Evolutionary conservation across 23 red algal species (phyloP).

Genomic region (Gracilaria gracilis): DNA sequence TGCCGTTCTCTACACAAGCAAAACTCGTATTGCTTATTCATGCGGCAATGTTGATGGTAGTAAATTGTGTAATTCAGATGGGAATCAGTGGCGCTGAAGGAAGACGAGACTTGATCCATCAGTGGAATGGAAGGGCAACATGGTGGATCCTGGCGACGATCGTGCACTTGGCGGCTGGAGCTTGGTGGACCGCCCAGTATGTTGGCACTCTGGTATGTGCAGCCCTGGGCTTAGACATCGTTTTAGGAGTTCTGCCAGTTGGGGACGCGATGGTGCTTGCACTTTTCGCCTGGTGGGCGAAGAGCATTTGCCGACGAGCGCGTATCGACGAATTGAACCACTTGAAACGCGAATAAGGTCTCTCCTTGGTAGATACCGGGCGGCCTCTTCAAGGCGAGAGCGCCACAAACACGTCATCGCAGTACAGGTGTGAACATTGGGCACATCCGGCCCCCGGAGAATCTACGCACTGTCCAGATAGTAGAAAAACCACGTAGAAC

Average conservation of each 20-base stretch:
- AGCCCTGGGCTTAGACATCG: background rate
- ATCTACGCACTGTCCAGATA: no score
- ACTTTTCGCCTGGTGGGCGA: background rate
- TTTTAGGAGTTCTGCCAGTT: background rate
- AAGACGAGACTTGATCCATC: background rate
- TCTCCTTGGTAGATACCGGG: no score
- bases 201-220: background rate
- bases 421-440: no score
- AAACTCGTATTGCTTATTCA: background rate
- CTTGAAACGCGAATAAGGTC: background rate
- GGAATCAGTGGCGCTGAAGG: conserved; percentile 9
- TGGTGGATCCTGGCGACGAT: conserved; percentile 19
- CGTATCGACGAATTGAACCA: background rate
- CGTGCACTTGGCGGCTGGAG: background rate
- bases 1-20: background rate
- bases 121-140: background rate
- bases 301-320: background rate
- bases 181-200: background rate
- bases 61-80: background rate
- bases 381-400: no score
- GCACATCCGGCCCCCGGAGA: no score
- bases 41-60: background rate
- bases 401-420: no score
- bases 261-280: background rate
- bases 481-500: no score